Conservation (phyloP, 2,329 filamentous ascomycete genomes). For the Pezicula rhizophila region DNA sequence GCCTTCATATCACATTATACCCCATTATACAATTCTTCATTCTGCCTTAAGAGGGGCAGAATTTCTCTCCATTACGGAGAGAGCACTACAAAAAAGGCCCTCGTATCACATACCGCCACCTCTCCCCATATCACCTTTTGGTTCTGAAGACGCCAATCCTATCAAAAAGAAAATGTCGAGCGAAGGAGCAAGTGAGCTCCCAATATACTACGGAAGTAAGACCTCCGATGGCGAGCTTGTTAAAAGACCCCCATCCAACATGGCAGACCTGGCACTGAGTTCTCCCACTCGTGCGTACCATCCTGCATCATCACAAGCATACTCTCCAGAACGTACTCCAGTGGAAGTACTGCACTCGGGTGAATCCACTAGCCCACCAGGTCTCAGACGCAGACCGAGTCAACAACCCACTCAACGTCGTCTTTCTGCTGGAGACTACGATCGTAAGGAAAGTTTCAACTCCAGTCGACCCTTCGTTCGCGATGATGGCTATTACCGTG, state of each 20-base stretch:
- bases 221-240: constrained; percentile 16
- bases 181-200: constrained; percentile 16
- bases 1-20: neutral
- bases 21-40: neutral
- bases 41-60: constrained; percentile 1
- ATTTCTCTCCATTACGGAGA: constrained; percentile 10
- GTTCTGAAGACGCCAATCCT: neutral
- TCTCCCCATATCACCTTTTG: constrained; percentile 5
- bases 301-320: constrained; percentile 6
- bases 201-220: constrained; percentile 14
- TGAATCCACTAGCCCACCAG: constrained; percentile 8
- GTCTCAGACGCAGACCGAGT: constrained; percentile 16
- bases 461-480: constrained; percentile 4
- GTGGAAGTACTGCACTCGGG: constrained; percentile 5
- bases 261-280: neutral
- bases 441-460: constrained; percentile 8
- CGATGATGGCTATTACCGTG: constrained; percentile 15
- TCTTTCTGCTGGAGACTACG: constrained; percentile 14
- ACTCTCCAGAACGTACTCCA: constrained; percentile 15
- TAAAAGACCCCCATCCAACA: constrained; percentile 9
- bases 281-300: constrained; percentile 13
- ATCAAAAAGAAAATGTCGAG: constrained; percentile 9
- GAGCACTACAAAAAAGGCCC: constrained; percentile 8
- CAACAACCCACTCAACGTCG: constrained; percentile 8
- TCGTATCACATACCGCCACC: constrained; percentile 10